phyloP scores from a whole-genome alignment of 352 stramenopile genomes.

The Salisapilia sapeloensis region DNA sequence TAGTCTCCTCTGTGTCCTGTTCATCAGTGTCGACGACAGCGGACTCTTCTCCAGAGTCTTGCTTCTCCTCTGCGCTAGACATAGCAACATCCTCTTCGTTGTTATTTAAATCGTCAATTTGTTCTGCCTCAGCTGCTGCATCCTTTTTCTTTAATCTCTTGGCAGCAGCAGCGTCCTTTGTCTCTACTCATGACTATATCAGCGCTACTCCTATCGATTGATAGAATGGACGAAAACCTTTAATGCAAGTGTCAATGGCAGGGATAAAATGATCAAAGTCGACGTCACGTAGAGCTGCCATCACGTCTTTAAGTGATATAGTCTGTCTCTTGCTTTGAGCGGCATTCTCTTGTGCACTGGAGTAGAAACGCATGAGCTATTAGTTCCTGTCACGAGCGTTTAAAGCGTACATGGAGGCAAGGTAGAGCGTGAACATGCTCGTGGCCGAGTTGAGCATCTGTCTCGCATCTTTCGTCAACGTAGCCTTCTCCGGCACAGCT shows the following conservation, averaged over 20 bases:
- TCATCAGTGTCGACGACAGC: constrained; percentile 10
- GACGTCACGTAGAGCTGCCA: constrained; percentile 45
- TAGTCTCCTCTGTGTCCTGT: constrained; percentile 18
- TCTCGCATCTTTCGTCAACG: constrained; percentile 47
- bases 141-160: constrained; percentile 9
- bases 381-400: not conserved
- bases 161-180: constrained; percentile 10
- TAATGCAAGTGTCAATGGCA: constrained; percentile 48
- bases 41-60: constrained; percentile 12
- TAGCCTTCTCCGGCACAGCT: constrained; percentile 40
- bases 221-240: constrained; percentile 14
- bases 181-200: constrained; percentile 9
- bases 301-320: constrained; percentile 57
- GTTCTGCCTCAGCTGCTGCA: not conserved
- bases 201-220: not conserved
- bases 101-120: constrained; percentile 4
- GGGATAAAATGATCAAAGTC: constrained; percentile 66
- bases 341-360: constrained; percentile 45
- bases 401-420: constrained; percentile 36
- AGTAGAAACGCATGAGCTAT: not conserved
- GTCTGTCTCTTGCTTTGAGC: constrained; percentile 57
- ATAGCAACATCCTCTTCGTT: constrained; percentile 9
- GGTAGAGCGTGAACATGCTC: constrained; percentile 67
- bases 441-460: constrained; percentile 49
- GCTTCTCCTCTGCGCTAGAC: constrained; percentile 15